Percentiles rank a stretch among this genome's conserved stretches.
These are phyloP conservation scores for Acidiella bohemica DNA, from an alignment of 495 filamentous ascomycete species.

Conservation along the genomic window DNA sequence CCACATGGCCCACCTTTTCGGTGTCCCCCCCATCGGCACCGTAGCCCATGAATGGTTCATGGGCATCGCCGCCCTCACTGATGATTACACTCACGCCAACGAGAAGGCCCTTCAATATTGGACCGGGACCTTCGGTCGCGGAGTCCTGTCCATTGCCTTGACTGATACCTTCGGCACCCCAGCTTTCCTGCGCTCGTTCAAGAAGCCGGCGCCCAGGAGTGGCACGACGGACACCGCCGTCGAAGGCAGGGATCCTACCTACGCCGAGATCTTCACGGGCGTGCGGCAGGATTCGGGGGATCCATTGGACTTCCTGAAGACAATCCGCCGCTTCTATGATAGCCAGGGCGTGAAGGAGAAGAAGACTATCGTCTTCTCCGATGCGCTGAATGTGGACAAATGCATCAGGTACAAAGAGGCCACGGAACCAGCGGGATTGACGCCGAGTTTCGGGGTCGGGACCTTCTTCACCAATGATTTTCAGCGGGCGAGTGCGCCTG, in stretches of 20 bases:
- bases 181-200: constrained; percentile 74
- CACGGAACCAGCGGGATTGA: constrained; percentile 67
- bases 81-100: constrained; percentile 71
- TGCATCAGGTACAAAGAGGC: constrained; percentile 79
- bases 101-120: constrained; percentile 73
- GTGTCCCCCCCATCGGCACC: constrained; percentile 70
- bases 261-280: constrained; percentile 75
- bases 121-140: constrained; percentile 83
- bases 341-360: constrained; percentile 56
- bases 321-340: constrained; percentile 81
- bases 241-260: constrained; percentile 36
- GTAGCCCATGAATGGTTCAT: constrained; percentile 99
- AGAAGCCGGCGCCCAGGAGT: constrained; percentile 35
- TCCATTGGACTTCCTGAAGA: constrained; percentile 64
- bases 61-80: constrained; percentile 83
- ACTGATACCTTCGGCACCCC: constrained; percentile 98
- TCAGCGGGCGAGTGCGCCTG: constrained; percentile 39
- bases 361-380: constrained; percentile 95
- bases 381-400: constrained; percentile 79
- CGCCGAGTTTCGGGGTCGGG: constrained; percentile 78
- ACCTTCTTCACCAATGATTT: constrained; percentile 94
- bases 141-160: constrained; percentile 74
- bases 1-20: constrained; percentile 87
- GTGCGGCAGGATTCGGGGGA: constrained; percentile 93
- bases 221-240: constrained; percentile 8